These are phyloP conservation scores for Fragaria ananassa DNA, from an alignment of 306 rosid genomes.

Conservation along the genomic window DNA sequence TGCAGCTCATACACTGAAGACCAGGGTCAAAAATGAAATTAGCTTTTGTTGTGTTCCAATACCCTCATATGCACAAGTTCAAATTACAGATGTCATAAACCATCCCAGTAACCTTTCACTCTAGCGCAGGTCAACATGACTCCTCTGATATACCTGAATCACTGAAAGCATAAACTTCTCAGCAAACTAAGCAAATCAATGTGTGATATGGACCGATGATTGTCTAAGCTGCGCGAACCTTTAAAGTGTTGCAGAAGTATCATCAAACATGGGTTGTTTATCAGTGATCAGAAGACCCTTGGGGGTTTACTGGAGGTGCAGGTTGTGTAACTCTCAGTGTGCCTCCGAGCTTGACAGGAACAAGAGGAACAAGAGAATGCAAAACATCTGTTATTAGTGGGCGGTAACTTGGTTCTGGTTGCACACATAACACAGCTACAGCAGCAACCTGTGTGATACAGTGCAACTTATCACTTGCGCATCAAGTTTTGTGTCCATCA, in stretches of 20 bases:
- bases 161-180: not conserved
- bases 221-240: not conserved
- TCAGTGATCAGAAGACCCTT: constrained; percentile 32
- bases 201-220: not conserved
- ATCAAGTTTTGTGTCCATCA: not conserved
- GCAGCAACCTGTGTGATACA: constrained; percentile 69
- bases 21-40: constrained; percentile 15
- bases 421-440: constrained; percentile 92
- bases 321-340: constrained; percentile 57
- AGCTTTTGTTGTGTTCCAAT: constrained; percentile 21
- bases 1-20: not conserved
- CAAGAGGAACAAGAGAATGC: constrained; percentile 88
- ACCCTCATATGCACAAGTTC: constrained; percentile 36
- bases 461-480: not conserved
- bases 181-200: constrained; percentile 16
- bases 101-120: constrained; percentile 17
- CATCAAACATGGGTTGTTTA: not conserved
- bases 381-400: constrained; percentile 84
- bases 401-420: constrained; percentile 89
- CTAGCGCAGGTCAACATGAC: constrained; percentile 5
- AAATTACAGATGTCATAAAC: constrained; percentile 35
- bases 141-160: not conserved
- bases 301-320: constrained; percentile 12
- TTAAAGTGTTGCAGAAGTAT: constrained; percentile 13
- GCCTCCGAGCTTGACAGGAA: constrained; percentile 83